A percentile compares a stretch with the other conserved stretches of the same genome.
phyloP scores from a whole-genome alignment of 441 rosid species.

The Geranium incanum region DNA sequence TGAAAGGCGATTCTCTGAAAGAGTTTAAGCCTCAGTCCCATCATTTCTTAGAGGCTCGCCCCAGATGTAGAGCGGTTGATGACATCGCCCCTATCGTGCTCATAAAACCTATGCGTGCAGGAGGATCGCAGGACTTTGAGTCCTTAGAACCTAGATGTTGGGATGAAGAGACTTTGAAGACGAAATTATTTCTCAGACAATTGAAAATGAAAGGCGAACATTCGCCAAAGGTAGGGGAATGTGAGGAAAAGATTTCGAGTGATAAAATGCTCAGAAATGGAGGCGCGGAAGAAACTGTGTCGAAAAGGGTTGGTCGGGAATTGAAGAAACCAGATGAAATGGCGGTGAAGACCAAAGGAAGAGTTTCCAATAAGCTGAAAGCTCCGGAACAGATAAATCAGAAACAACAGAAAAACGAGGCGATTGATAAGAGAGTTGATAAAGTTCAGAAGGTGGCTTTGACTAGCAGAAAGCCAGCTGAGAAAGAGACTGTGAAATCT shows the following conservation, averaged over 20 bases:
- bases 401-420: slow-evolving; percentile 26
- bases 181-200: slow-evolving; percentile 25
- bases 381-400: slow-evolving; percentile 20
- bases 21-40: slow-evolving; percentile 24
- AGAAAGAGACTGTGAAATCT: slow-evolving; percentile 31
- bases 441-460: slow-evolving; percentile 31
- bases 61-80: slow-evolving; percentile 24
- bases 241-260: slow-evolving; percentile 24
- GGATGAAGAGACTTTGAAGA: slow-evolving; percentile 23
- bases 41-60: slow-evolving; percentile 24
- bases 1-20: slow-evolving; percentile 30
- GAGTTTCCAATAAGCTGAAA: slow-evolving; percentile 30
- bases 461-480: slow-evolving; percentile 27
- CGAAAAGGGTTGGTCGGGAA: background rate
- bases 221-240: slow-evolving; percentile 26
- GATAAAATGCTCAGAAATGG: slow-evolving; percentile 20
- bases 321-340: background rate
- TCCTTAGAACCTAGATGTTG: slow-evolving; percentile 16
- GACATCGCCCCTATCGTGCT: slow-evolving; percentile 52
- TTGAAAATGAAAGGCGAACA: slow-evolving; percentile 31
- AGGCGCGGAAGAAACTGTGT: background rate
- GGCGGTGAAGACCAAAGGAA: slow-evolving; percentile 25
- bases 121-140: slow-evolving; percentile 24
- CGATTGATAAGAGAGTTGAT: slow-evolving; percentile 22
- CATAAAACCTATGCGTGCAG: slow-evolving; percentile 43